Percentiles rank a stretch among this genome's conserved stretches.
Evolutionary conservation across 176 grass and related monocot species (phyloP).

Genomic region (Triticum timopheevii): DNA sequence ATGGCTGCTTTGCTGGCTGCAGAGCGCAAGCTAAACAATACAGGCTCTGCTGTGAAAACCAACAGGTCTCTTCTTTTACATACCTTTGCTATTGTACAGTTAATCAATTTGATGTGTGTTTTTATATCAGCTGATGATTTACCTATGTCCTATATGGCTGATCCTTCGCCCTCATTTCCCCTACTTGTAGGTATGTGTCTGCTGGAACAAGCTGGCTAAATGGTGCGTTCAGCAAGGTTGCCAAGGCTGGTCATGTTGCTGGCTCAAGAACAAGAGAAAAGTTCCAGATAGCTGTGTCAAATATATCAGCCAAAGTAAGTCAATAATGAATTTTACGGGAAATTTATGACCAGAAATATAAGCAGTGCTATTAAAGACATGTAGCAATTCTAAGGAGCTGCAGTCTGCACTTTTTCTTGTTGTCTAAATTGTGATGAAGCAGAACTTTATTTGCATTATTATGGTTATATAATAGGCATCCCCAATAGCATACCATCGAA

Average conservation of each 20-base stretch:
- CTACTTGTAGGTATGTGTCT: slow-evolving; percentile 80
- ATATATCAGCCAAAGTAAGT: slow-evolving; percentile 87
- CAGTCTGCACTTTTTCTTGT: neutral
- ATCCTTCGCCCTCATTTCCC: slow-evolving; percentile 1
- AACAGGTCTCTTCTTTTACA: slow-evolving; percentile 61
- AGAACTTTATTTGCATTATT: slow-evolving; percentile 25
- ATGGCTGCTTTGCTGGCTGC: slow-evolving; percentile 77
- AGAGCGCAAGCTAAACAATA: slow-evolving; percentile 91
- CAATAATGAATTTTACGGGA: slow-evolving; percentile 1
- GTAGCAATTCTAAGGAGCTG: neutral
- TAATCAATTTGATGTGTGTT: slow-evolving; percentile 4
- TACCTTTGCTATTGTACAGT: neutral
- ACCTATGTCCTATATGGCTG: slow-evolving; percentile 7
- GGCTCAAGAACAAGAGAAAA: slow-evolving; percentile 91
- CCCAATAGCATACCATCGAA: neutral
- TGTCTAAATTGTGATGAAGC: neutral
- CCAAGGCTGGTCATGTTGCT: slow-evolving; percentile 79
- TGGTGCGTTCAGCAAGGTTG: slow-evolving; percentile 86
- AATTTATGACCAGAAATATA: neutral
- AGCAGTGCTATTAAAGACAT: neutral
- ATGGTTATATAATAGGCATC: neutral
- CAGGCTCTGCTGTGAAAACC: slow-evolving; percentile 88
- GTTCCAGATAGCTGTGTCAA: slow-evolving; percentile 90
- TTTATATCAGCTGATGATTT: slow-evolving; percentile 13
- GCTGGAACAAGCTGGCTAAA: slow-evolving; percentile 94